phyloP scores from a whole-genome alignment of 2,329 filamentous ascomycete species.

The Apiospora phragmitis region DNA sequence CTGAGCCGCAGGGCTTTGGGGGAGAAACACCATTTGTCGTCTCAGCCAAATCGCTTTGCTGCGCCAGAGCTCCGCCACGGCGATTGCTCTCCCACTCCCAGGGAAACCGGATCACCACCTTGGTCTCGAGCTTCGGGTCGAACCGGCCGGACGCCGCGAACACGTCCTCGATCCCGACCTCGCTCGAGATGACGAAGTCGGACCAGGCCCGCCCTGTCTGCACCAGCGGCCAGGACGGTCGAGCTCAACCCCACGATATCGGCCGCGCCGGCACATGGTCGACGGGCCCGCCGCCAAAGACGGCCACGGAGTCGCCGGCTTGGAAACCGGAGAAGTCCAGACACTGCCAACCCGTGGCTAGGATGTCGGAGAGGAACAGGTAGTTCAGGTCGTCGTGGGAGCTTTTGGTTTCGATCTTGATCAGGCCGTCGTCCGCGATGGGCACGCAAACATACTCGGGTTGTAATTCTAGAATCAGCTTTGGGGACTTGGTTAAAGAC shows the following conservation, averaged over 20 bases:
- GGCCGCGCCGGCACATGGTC: conserved; percentile 60
- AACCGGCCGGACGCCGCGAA: conserved; percentile 28
- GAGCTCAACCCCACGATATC: conserved; percentile 16
- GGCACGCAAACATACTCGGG: background rate
- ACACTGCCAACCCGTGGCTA: conserved; percentile 39
- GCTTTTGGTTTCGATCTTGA: conserved; percentile 18
- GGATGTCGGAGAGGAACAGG: conserved; percentile 36
- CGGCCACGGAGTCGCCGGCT: conserved; percentile 31
- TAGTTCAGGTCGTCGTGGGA: conserved; percentile 23
- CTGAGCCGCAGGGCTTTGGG: background rate
- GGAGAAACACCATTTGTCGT: background rate
- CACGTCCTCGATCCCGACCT: conserved; percentile 30
- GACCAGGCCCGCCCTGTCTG: conserved; percentile 25
- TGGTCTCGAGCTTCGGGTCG: conserved; percentile 27
- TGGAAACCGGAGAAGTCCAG: conserved; percentile 38
- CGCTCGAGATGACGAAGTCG: conserved; percentile 28
- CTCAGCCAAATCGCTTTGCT: background rate
- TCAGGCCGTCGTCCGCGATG: conserved; percentile 17
- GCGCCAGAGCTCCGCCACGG: too few relatives aligned
- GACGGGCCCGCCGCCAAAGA: conserved; percentile 28
- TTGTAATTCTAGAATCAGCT: too few relatives aligned
- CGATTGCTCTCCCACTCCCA: background rate
- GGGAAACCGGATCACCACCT: conserved; percentile 18
- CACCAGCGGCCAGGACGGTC: conserved; percentile 27
- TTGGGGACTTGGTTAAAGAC: too few relatives aligned